A percentile compares a stretch with the other conserved stretches of the same genome.
phyloP scores from a whole-genome alignment of 352 stramenopile species.

The Phytophthora pluvialis region DNA sequence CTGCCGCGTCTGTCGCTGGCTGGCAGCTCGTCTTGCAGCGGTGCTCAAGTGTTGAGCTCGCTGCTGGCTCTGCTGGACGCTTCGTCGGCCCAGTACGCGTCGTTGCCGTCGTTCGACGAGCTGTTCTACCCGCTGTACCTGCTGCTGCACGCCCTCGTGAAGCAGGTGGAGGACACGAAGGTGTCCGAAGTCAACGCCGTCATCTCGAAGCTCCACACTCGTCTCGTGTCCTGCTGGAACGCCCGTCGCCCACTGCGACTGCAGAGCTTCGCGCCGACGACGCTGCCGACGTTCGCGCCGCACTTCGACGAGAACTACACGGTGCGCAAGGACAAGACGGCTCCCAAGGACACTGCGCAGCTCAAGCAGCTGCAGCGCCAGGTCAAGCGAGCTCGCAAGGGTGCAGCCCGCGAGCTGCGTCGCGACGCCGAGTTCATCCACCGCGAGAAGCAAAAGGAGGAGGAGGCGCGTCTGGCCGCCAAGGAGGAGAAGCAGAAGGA shows the following conservation, averaged over 20 bases:
- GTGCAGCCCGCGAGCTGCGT: conserved; percentile 94
- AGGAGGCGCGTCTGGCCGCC: conserved; percentile 66
- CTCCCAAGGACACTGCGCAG: conserved; percentile 81
- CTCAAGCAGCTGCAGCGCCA: conserved; percentile 94
- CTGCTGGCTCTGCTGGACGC: conserved; percentile 56
- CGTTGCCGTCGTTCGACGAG: conserved; percentile 75
- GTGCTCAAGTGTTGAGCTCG: conserved; percentile 51
- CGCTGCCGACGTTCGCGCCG: conserved; percentile 85
- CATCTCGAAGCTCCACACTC: conserved; percentile 57
- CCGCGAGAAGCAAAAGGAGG: conserved; percentile 92
- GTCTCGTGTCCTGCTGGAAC: conserved; percentile 53
- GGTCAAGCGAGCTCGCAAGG: conserved; percentile 97
- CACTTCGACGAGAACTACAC: conserved; percentile 94
- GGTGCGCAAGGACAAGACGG: conserved; percentile 91
- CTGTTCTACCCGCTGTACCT: conserved; percentile 77
- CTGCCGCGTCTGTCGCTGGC: conserved; percentile 55
- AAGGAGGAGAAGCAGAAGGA: conserved; percentile 94
- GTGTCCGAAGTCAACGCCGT: conserved; percentile 40
- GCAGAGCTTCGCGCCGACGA: conserved; percentile 72
- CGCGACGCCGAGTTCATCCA: conserved; percentile 95
- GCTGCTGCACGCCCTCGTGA: conserved; percentile 69
- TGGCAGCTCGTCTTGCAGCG: conserved; percentile 49
- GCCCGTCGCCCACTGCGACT: conserved; percentile 69
- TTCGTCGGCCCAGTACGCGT: conserved; percentile 60
- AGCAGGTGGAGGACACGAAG: conserved; percentile 32